A percentile compares a stretch with the other conserved stretches of the same genome.
Evolutionary conservation across 2,329 filamentous ascomycete species (phyloP).

Genomic region (Cercospora sp.): DNA sequence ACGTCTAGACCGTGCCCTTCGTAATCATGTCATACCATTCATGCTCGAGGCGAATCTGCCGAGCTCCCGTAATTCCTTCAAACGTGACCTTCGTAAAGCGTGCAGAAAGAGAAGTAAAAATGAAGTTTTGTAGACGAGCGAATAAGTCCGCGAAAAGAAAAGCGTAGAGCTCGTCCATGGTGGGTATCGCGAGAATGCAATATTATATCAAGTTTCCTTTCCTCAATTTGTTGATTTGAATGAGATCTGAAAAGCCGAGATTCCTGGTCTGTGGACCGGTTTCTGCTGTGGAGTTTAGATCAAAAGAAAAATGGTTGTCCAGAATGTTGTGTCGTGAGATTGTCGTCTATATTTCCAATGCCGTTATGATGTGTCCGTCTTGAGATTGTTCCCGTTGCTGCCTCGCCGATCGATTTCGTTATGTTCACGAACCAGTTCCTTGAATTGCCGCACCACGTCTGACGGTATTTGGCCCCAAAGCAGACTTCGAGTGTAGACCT

Average conservation of each 20-base stretch:
- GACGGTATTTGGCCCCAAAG: conserved; percentile 92
- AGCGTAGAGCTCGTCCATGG: conserved; percentile 14
- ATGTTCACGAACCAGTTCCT: conserved; percentile 77
- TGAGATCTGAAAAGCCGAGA: conserved; percentile 8
- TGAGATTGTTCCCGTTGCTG: conserved; percentile 24
- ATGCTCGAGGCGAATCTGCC: conserved; percentile 20
- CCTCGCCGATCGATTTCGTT: conserved; percentile 34
- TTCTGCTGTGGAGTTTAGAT: conserved; percentile 24
- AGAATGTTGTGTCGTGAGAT: conserved; percentile 20
- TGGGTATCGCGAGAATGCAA: conserved; percentile 30
- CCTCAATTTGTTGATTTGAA: neutral
- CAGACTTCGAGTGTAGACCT: conserved; percentile 89
- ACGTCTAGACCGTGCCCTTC: neutral
- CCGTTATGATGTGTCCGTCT: conserved; percentile 23
- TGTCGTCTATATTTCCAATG: conserved; percentile 18
- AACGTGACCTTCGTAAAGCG: neutral
- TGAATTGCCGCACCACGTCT: conserved; percentile 90
- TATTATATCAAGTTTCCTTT: conserved; percentile 1
- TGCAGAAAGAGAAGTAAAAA: neutral
- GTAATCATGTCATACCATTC: conserved; percentile 11
- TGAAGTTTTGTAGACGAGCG: neutral
- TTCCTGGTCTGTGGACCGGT: conserved; percentile 23
- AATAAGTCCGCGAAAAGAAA: conserved; percentile 5
- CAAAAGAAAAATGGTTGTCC: conserved; percentile 16
- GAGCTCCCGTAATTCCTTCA: conserved; percentile 3